phyloP scores from a whole-genome alignment of 140 eudicot species.

The Anethum foeniculum region DNA sequence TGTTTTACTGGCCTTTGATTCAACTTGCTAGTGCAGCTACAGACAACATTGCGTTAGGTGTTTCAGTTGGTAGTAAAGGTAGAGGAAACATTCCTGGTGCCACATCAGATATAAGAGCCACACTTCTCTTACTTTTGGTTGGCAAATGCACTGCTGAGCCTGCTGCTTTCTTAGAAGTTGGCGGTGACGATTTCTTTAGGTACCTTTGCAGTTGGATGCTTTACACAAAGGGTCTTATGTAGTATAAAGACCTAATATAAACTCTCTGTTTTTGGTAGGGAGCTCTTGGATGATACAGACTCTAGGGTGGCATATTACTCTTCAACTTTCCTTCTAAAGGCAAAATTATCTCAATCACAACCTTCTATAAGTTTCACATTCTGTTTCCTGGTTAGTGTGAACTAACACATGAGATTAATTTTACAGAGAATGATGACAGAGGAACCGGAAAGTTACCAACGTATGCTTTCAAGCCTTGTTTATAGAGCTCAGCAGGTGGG shows the following conservation, averaged over 20 bases:
- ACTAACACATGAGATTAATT: conserved; percentile 13
- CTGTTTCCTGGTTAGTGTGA: background rate
- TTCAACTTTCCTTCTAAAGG: conserved; percentile 94
- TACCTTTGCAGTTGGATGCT: conserved; percentile 13
- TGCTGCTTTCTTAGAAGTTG: conserved; percentile 70
- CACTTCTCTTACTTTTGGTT: conserved; percentile 86
- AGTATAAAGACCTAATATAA: background rate
- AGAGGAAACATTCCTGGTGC: conserved; percentile 97
- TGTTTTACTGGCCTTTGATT: conserved; percentile 97
- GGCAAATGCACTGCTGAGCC: conserved; percentile 97
- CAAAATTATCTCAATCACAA: conserved; percentile 14
- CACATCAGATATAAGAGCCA: conserved; percentile 94
- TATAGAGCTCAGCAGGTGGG: conserved; percentile 96
- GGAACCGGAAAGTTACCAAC: conserved; percentile 87
- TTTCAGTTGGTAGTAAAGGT: conserved; percentile 98
- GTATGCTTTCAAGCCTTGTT: conserved; percentile 89
- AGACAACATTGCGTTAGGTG: conserved; percentile 94
- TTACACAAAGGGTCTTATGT: background rate
- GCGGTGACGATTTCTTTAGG: conserved; percentile 96
- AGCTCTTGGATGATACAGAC: conserved; percentile 91
- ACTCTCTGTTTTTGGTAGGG: conserved; percentile 43
- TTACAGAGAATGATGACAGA: conserved; percentile 98
- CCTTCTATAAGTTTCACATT: background rate
- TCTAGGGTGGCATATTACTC: conserved; percentile 97
- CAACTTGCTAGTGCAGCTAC: conserved; percentile 97